Percentiles rank a stretch among this genome's conserved stretches.
phyloP scores from a whole-genome alignment of 495 filamentous ascomycete genomes.

The Talaromyces wortmannii region DNA sequence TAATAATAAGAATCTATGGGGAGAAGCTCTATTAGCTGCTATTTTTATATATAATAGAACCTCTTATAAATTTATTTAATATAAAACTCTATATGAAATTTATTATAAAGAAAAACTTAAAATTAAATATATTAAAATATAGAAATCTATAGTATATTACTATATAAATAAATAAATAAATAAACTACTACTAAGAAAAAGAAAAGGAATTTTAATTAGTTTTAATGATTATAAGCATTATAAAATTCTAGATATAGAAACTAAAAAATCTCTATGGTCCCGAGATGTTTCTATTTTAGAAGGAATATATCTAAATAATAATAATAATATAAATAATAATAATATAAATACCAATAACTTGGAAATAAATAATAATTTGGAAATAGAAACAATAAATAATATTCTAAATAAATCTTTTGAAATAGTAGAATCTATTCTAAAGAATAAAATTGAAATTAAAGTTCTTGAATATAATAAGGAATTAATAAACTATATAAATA shows the following conservation, averaged over 20 bases:
- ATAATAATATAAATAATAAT: background rate
- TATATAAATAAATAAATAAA: background rate
- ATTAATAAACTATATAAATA: constrained; percentile 1
- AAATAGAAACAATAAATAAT: background rate
- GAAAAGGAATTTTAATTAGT: background rate
- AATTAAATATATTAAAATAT: background rate
- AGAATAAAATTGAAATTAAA: background rate
- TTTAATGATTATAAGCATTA: background rate
- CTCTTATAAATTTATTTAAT: background rate
- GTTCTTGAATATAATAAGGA: background rate
- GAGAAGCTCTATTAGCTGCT: background rate
- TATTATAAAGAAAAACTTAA: background rate
- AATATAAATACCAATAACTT: background rate
- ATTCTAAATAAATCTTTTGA: background rate
- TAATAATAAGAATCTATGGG: background rate
- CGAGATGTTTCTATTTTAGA: background rate
- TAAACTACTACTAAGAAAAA: background rate
- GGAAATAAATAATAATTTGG: background rate
- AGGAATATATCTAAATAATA: background rate
- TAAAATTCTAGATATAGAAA: constrained; percentile 2
- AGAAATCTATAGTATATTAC: background rate
- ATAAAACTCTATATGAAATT: background rate
- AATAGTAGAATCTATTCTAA: background rate
- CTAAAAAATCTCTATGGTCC: background rate
- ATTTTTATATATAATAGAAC: constrained; percentile 2